Percentiles rank a stretch among this genome's conserved stretches.
phyloP scores from a whole-genome alignment of 768 basidiomycete genomes.

The Collybiopsis confluens region DNA sequence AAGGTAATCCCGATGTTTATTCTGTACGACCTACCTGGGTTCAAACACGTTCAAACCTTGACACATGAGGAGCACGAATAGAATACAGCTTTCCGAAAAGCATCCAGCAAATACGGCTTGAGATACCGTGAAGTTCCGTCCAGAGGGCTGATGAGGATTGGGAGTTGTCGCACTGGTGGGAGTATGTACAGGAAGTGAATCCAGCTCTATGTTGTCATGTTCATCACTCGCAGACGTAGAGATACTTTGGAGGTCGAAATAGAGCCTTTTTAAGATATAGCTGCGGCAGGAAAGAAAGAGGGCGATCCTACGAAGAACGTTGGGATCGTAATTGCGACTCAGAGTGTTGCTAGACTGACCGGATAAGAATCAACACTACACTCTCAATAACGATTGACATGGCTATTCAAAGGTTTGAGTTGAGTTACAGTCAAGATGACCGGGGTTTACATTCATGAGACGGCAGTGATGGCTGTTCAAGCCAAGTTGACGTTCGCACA shows the following conservation, averaged over 20 bases:
- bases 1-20: conserved; percentile 1
- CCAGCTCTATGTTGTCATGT: conserved; percentile 30
- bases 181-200: conserved; percentile 34
- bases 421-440: too few species aligned
- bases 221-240: conserved; percentile 23
- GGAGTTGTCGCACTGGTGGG: conserved; percentile 17
- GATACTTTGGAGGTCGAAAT: conserved; percentile 52
- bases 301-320: conserved; percentile 29
- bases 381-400: conserved; percentile 7
- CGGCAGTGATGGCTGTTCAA: too few species aligned
- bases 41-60: conserved; percentile 58
- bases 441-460: too few species aligned
- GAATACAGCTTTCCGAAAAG: conserved; percentile 70
- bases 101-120: conserved; percentile 61
- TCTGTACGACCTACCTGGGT: conserved; percentile 33
- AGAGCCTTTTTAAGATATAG: conserved; percentile 54
- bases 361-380: background rate
- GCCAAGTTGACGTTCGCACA: too few species aligned
- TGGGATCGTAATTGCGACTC: background rate
- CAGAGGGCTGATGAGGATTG: conserved; percentile 9
- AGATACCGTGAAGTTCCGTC: conserved; percentile 53
- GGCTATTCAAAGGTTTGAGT: background rate
- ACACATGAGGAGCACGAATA: conserved; percentile 71
- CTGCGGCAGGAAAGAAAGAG: conserved; percentile 57
- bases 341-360: conserved; percentile 4